Evolutionary conservation across 495 filamentous ascomycete genomes (phyloP).

Genomic region (Clohesyomyces aquaticus): DNA sequence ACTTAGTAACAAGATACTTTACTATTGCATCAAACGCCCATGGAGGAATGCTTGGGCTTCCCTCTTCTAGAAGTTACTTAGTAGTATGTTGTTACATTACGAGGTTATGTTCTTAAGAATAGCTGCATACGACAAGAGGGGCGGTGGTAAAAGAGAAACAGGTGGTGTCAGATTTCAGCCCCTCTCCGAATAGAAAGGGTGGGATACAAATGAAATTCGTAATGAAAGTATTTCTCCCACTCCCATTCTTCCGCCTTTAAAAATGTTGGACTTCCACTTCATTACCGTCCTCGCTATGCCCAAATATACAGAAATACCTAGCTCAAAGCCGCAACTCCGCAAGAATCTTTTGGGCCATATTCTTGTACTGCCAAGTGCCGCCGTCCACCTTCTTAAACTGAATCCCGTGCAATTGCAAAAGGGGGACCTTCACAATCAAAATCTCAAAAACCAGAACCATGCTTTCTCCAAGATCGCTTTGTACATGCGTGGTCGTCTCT

Average conservation of each 20-base stretch:
- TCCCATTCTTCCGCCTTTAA: background rate
- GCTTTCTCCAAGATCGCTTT: slow-evolving; percentile 78
- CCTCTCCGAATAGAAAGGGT: too few relatives aligned
- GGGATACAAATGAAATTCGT: slow-evolving; percentile 42
- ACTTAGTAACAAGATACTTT: too few relatives aligned
- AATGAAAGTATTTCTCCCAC: background rate
- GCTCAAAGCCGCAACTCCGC: slow-evolving; percentile 78
- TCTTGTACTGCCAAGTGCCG: slow-evolving; percentile 97
- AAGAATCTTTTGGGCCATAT: slow-evolving; percentile 94
- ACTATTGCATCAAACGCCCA: too few relatives aligned
- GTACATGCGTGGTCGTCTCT: slow-evolving; percentile 83
- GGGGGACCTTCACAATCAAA: slow-evolving; percentile 94
- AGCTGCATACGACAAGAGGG: too few relatives aligned
- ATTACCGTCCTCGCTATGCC: slow-evolving; percentile 1
- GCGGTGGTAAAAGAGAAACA: too few relatives aligned
- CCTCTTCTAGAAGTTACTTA: too few relatives aligned
- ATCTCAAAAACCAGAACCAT: slow-evolving; percentile 92
- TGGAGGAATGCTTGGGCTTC: too few relatives aligned
- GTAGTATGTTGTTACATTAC: too few relatives aligned
- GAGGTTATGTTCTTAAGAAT: too few relatives aligned
- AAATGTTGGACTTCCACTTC: background rate
- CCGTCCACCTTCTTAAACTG: slow-evolving; percentile 98
- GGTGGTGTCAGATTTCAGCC: too few relatives aligned
- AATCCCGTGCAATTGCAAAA: slow-evolving; percentile 90
- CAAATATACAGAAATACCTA: slow-evolving; percentile 16